A percentile compares a stretch with the other conserved stretches of the same genome.
These are phyloP conservation scores for Populus nigra DNA, from an alignment of 345 rosid species.

Conservation along the genomic window DNA sequence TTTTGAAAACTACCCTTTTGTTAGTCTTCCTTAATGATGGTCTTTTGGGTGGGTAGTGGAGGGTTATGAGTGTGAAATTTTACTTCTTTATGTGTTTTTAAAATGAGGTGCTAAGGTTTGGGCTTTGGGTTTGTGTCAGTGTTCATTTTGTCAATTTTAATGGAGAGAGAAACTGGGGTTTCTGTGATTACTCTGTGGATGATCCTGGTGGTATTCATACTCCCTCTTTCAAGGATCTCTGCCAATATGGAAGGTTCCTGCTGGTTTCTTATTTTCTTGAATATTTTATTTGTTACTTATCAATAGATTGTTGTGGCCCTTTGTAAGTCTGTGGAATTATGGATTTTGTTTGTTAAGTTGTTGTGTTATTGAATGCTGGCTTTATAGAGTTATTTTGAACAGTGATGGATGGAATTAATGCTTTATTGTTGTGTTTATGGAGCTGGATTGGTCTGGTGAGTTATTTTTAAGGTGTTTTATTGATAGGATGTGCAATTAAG, in stretches of 20 bases:
- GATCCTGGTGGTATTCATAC: constrained; percentile 15
- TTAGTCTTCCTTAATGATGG: neutral
- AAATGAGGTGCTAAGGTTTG: constrained; percentile 10
- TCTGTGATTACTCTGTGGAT: constrained; percentile 17
- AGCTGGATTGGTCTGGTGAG: neutral
- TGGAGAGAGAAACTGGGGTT: constrained; percentile 24
- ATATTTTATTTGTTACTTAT: too few relatives aligned
- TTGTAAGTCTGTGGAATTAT: neutral
- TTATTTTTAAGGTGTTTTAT: neutral
- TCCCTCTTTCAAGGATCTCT: constrained; percentile 25
- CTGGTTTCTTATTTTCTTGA: neutral
- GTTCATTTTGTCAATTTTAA: constrained; percentile 8
- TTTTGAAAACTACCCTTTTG: constrained; percentile 4
- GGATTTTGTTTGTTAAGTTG: neutral
- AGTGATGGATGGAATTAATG: neutral
- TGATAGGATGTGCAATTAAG: neutral
- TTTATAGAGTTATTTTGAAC: neutral
- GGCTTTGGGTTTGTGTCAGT: constrained; percentile 9
- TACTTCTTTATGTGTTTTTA: neutral
- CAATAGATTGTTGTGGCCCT: neutral
- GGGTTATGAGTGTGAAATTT: neutral
- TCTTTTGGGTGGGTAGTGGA: neutral
- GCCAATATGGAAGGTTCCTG: constrained; percentile 36
- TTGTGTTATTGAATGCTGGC: neutral
- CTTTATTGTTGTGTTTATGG: neutral